phyloP scores from a whole-genome alignment of 768 basidiomycete species.

The button mushroom (Agaricus bisporus) region DNA sequence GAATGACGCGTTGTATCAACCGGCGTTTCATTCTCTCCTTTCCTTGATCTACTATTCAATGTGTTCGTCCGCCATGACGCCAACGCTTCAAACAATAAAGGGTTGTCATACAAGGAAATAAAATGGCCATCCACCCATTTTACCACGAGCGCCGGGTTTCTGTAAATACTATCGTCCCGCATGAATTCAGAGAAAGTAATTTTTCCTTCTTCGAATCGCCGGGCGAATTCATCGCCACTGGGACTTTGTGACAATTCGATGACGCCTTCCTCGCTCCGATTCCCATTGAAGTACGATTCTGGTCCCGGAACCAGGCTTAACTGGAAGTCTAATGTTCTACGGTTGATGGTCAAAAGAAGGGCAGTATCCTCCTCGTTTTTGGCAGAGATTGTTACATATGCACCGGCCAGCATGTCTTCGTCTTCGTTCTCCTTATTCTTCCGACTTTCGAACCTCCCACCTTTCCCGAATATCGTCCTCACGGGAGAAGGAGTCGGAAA shows the following conservation, averaged over 20 bases:
- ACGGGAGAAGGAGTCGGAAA: slow-evolving; percentile 79
- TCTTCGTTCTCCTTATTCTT: slow-evolving; percentile 19
- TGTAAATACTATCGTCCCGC: slow-evolving; percentile 53
- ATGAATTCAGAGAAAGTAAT: slow-evolving; percentile 64
- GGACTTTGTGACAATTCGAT: slow-evolving; percentile 18
- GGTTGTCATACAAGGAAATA: slow-evolving; percentile 69
- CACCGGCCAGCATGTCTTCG: slow-evolving; percentile 18
- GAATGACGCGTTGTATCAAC: slow-evolving; percentile 14
- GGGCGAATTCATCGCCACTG: slow-evolving; percentile 49
- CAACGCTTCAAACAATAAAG: slow-evolving; percentile 72
- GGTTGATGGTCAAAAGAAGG: slow-evolving; percentile 63
- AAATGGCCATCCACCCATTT: slow-evolving; percentile 62
- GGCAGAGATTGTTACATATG: slow-evolving; percentile 10
- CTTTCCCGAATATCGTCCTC: slow-evolving; percentile 44
- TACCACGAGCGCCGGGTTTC: slow-evolving; percentile 64
- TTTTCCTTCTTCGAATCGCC: slow-evolving; percentile 52
- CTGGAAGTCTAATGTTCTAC: slow-evolving; percentile 59
- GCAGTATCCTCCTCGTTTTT: slow-evolving; percentile 46
- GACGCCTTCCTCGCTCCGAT: slow-evolving; percentile 19
- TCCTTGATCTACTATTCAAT: slow-evolving; percentile 18
- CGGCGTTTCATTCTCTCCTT: slow-evolving; percentile 19
- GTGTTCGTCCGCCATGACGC: slow-evolving; percentile 57
- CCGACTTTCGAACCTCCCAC: slow-evolving; percentile 30
- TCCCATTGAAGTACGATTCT: slow-evolving; percentile 15
- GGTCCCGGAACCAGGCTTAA: slow-evolving; percentile 51